Percentiles rank a stretch among this genome's conserved stretches.
These are phyloP conservation scores for Fragilariopsis cylindrus DNA, from an alignment of 108 stramenopile genomes.

Conservation along the genomic window DNA sequence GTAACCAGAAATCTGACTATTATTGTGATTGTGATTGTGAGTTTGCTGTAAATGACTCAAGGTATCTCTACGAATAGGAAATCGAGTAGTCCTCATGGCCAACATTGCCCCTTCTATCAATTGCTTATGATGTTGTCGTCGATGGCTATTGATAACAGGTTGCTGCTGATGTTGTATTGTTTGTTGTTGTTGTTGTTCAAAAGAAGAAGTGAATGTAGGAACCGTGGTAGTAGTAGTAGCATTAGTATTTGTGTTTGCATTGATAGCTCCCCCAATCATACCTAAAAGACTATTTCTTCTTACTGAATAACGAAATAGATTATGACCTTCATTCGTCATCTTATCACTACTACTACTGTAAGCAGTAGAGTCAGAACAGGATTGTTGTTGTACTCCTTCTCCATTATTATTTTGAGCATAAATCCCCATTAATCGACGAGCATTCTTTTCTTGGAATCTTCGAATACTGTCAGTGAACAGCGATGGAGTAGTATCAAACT, in stretches of 20 bases:
- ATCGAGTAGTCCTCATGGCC: conserved; percentile 11
- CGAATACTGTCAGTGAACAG: conserved; percentile 17
- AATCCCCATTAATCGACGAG: conserved; percentile 31
- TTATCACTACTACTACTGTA: background rate
- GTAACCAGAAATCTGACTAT: too few species aligned
- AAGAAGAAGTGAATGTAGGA: background rate
- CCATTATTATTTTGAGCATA: background rate
- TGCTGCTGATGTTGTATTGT: background rate
- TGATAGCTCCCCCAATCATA: background rate
- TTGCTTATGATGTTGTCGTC: conserved; percentile 1
- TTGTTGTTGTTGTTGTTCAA: background rate
- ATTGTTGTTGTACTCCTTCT: background rate
- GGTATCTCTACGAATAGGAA: conserved; percentile 23
- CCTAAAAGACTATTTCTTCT: conserved; percentile 23
- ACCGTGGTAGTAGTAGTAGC: background rate
- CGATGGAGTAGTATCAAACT: background rate
- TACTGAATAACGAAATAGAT: conserved; percentile 25
- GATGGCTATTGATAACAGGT: background rate
- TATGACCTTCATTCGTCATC: conserved; percentile 16
- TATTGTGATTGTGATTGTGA: background rate
- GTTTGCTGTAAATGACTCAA: background rate
- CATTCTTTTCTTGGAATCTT: conserved; percentile 31
- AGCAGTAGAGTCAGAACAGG: background rate
- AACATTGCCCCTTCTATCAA: background rate
- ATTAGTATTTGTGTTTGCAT: background rate